phyloP scores from a whole-genome alignment of 2,329 filamentous ascomycete genomes.

The Alternaria rosae region DNA sequence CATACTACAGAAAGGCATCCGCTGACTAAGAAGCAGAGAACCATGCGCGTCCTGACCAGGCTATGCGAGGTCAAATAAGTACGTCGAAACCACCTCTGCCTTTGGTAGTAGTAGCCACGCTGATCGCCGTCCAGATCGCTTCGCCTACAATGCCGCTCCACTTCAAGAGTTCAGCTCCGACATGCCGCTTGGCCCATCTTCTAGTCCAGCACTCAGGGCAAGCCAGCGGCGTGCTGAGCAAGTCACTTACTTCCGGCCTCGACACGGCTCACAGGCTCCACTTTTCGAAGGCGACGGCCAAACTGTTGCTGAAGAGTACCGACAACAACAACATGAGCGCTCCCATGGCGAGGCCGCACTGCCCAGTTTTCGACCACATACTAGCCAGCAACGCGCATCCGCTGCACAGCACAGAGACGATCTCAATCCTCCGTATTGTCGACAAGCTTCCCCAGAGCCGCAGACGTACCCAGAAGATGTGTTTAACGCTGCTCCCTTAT shows the following conservation, averaged over 20 bases:
- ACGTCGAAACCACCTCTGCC: not conserved
- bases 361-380: not conserved
- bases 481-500: conserved; percentile 42
- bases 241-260: not conserved
- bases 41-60: not conserved
- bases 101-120: not conserved
- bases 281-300: not conserved
- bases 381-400: not conserved
- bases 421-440: not conserved
- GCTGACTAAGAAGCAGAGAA: conserved; percentile 10
- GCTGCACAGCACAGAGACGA: not conserved
- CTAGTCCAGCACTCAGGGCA: conserved; percentile 52
- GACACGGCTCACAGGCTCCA: not conserved
- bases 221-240: conserved; percentile 38
- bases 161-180: conserved; percentile 42
- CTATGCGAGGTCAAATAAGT: conserved; percentile 15
- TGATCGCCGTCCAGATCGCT: conserved; percentile 23
- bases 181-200: conserved; percentile 36
- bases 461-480: not conserved
- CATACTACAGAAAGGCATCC: not conserved
- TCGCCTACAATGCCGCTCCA: conserved; percentile 30
- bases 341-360: not conserved
- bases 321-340: not conserved
- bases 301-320: not conserved
- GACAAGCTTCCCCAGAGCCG: not conserved